Conservation (phyloP, 2,329 filamentous ascomycete species). For the Fusarium multiceps region DNA sequence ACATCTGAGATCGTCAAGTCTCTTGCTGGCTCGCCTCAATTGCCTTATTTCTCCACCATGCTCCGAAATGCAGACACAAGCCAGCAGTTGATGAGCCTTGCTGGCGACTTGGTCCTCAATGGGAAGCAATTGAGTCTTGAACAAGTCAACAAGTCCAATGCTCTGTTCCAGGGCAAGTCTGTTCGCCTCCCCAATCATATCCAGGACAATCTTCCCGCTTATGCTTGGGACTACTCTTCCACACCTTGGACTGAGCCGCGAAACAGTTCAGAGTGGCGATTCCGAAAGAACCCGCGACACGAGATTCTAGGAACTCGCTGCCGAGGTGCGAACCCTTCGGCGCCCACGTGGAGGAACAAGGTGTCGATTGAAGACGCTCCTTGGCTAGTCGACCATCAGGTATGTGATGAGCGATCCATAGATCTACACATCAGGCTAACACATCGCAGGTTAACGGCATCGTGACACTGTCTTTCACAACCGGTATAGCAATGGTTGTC, state of each 20-base stretch:
- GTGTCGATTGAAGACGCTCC: conserved; percentile 42
- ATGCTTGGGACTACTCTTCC: conserved; percentile 43
- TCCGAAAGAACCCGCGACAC: conserved; percentile 37
- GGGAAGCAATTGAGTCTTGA: conserved; percentile 34
- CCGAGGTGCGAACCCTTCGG: conserved; percentile 41
- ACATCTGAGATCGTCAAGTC: conserved; percentile 39
- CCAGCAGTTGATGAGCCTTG: conserved; percentile 36
- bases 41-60: conserved; percentile 39
- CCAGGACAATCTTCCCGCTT: conserved; percentile 38
- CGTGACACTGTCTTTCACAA: conserved; percentile 41
- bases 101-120: conserved; percentile 31
- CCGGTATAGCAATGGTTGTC: conserved; percentile 41
- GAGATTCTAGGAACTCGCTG: conserved; percentile 42
- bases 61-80: conserved; percentile 39
- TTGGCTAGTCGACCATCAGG: conserved; percentile 44
- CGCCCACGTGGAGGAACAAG: conserved; percentile 43
- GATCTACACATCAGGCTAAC: conserved; percentile 1
- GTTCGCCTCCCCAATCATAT: conserved; percentile 36
- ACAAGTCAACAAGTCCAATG: conserved; percentile 29
- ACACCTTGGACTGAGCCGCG: conserved; percentile 40
- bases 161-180: conserved; percentile 16
- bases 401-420: not conserved
- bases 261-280: conserved; percentile 42
- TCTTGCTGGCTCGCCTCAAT: conserved; percentile 17
- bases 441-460: conserved; percentile 36